These are phyloP conservation scores for Linnemannia elongata DNA, from an alignment of 192 early-diverging fungal species.

Conservation along the genomic window DNA sequence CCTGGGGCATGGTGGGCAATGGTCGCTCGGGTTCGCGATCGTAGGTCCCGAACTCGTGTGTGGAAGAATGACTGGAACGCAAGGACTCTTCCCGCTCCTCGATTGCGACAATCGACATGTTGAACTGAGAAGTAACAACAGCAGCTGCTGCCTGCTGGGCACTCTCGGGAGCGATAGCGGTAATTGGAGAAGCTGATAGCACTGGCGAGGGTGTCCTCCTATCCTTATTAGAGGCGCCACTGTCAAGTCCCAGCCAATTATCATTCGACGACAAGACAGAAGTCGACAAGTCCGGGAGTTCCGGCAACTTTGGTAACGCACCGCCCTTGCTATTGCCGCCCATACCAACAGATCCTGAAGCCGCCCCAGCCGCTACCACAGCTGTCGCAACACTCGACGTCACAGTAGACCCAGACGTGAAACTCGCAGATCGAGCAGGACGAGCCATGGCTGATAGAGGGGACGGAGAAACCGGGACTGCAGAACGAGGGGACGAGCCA, in stretches of 20 bases:
- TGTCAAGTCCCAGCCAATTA: slow-evolving; percentile 8
- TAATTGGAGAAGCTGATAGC: neutral
- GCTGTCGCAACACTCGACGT: neutral
- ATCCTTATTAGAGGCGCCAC: neutral
- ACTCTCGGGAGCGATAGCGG: neutral
- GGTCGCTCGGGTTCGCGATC: neutral
- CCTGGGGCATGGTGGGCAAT: neutral
- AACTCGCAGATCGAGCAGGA: slow-evolving; percentile 21
- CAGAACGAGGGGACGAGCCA: slow-evolving; percentile 15
- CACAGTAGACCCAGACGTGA: slow-evolving; percentile 6
- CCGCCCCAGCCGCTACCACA: neutral
- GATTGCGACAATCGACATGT: neutral
- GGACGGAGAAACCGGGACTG: slow-evolving; percentile 8
- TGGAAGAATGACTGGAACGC: neutral
- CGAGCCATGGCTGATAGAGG: slow-evolving; percentile 11
- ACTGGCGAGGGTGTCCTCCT: neutral
- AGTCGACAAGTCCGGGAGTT: neutral
- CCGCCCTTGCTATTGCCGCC: neutral
- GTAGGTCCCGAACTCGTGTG: neutral
- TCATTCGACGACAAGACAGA: slow-evolving; percentile 1
- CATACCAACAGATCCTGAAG: neutral
- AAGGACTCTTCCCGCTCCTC: neutral
- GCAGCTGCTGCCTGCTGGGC: neutral
- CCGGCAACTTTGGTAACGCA: neutral
- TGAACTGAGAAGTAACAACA: neutral